Conservation (phyloP, 2,329 filamentous ascomycete species). For the Beauveria sp. region DNA sequence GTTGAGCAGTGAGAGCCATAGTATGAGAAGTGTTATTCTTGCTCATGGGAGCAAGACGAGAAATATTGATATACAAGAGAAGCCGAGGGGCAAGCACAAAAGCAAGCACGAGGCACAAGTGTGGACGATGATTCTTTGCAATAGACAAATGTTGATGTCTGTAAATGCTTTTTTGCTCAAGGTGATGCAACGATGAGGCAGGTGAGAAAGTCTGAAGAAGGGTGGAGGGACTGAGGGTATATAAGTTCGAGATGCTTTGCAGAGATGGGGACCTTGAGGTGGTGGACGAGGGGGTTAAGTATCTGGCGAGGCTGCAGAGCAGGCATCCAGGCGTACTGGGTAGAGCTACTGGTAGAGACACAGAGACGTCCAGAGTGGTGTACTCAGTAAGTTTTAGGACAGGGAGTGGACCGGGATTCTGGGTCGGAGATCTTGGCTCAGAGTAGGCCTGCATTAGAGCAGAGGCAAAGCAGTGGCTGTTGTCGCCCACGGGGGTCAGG, state of each 20-base stretch:
- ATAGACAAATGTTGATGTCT: background rate
- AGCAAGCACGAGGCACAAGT: constrained; percentile 1
- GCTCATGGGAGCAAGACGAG: constrained; percentile 6
- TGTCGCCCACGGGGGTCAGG: constrained; percentile 1
- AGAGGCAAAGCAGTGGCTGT: constrained; percentile 2
- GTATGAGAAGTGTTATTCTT: constrained; percentile 11
- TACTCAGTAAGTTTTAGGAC: constrained; percentile 1
- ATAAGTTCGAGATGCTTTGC: constrained; percentile 10
- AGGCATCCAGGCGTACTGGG: background rate
- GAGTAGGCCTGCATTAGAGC: constrained; percentile 12
- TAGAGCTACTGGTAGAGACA: background rate
- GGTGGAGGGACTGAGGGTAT: constrained; percentile 9
- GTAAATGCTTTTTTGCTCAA: background rate
- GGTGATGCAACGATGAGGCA: background rate
- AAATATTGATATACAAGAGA: background rate
- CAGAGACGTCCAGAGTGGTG: constrained; percentile 1
- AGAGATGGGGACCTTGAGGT: background rate
- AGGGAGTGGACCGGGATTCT: constrained; percentile 12
- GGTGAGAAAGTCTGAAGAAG: background rate
- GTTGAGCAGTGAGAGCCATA: constrained; percentile 43
- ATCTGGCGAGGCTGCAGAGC: constrained; percentile 6
- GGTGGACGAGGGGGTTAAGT: constrained; percentile 12
- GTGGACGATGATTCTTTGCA: background rate
- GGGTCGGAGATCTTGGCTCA: constrained; percentile 14
- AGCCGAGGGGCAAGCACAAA: background rate